Percentiles rank a stretch among this genome's conserved stretches.
Evolutionary conservation across 306 rosid species (phyloP).

Genomic region (Cyamopsis tetragonoloba): DNA sequence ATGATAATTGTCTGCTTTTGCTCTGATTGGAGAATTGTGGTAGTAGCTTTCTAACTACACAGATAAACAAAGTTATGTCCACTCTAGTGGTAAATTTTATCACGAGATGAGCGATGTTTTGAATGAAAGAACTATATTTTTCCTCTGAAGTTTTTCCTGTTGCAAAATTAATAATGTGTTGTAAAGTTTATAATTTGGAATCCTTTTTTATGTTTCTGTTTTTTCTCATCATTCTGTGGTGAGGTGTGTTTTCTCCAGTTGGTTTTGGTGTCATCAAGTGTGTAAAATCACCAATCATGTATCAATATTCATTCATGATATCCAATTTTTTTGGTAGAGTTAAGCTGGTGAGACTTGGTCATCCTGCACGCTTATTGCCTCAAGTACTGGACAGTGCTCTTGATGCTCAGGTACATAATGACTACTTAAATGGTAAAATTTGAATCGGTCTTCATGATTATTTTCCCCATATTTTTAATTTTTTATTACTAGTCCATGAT

Average conservation of each 20-base stretch:
- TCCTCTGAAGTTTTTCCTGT: not conserved
- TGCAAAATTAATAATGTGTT: not conserved
- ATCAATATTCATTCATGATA: constrained; percentile 20
- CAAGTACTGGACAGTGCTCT: constrained; percentile 96
- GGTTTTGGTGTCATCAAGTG: constrained; percentile 22
- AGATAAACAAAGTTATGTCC: not conserved
- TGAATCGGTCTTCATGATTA: not conserved
- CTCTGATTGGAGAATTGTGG: not conserved
- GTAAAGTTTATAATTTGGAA: not conserved
- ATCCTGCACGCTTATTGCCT: constrained; percentile 97
- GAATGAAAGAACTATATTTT: not conserved
- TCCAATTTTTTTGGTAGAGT: constrained; percentile 49
- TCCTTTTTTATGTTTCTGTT: not conserved
- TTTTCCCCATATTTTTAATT: not conserved
- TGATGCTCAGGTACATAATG: constrained; percentile 80
- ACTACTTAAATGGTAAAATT: not conserved
- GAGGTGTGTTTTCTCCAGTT: constrained; percentile 4
- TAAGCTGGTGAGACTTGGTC: constrained; percentile 95
- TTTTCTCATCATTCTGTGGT: not conserved
- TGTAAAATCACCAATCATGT: not conserved
- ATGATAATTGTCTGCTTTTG: not conserved
- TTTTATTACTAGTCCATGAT: not conserved
- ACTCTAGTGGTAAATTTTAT: not conserved
- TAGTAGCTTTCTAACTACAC: not conserved
- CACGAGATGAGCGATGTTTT: not conserved